Base-by-base conservation (phyloP, 805 yeast genomes). In the Kodamaea leandrae region DNA sequence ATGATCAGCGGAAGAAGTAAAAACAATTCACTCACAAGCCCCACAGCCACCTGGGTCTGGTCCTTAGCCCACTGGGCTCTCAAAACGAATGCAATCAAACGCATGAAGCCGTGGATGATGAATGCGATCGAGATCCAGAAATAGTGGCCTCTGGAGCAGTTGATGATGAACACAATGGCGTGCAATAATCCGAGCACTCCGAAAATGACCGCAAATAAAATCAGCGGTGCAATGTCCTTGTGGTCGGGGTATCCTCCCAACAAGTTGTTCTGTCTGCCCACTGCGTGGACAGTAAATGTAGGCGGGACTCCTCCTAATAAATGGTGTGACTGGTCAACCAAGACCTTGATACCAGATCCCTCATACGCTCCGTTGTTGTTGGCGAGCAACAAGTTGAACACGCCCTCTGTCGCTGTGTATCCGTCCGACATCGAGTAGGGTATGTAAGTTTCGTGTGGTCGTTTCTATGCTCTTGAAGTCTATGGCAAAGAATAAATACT, bases 261-360 rank as follows among this genome's bases (percentile, higher is more conserved):
- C 15, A 49, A 14, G 26, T 37, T 39, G 35, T 17, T 43, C 24
- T 51, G 54, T 8, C 36, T 23, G 4, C 30, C 30, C 3, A 47
- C 18, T 10, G 21, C 25, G 19, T 43, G 44, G 3, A 6, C 14
- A 20, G 41, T 34, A 4, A 51, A 13, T 1, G 16, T 36, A 1
- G 16, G 28, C 1, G 54, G 49, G 3, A 38, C 36, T 4, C 28
- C 36, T 4, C 41, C 41, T 2, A 27, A 10, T n/a, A 38, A 14
- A 19, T 19, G 14, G 9, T 25, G 15, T 12, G 41, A 19, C 32
- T 34, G 37, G 3, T 18, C 21, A 4, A 45, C 37, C 27, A 45
- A 25, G 3, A n/a, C 25, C 33, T 4, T 24, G 18, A 74, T 68
- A 25, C 80, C 80, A 0, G 80, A 76, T 13, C 80, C 79, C 33